Base-by-base conservation (phyloP, 1,284 basidiomycete genomes). In the Tranzscheliella williamsii region DNA sequence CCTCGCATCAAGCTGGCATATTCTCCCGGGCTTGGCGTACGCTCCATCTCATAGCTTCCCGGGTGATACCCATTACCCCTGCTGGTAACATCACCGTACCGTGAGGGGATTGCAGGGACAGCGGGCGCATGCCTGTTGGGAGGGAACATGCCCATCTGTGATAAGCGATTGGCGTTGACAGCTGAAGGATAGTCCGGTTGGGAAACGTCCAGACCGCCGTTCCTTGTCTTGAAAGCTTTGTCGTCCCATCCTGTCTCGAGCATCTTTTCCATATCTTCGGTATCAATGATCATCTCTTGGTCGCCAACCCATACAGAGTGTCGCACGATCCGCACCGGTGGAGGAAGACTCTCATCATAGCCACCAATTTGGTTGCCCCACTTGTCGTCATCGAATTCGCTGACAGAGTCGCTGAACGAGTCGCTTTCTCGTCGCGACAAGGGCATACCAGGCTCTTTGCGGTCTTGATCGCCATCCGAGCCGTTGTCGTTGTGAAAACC, bases 321-420 rank as follows among this genome's bases (percentile, higher is more conserved):
- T 2, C 70, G 42, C 5, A 72, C 56, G 35, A 70, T 64, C 29
- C 55, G 63, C 4, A 68, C 57, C n/a, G 71, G 70, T 4, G 71
- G 71, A 17, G 71, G 70, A 12, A 64, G 33, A 16, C 52, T 37
- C 44, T 68, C 67, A 31, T 76, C 72, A 35, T 78, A 78, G 9
- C 54, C 69, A 17, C 81, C 80, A 36, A 82, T 79, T 51, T 81
- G 80, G n/a, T 71, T 76, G 38, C 81, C 91, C 92, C 92, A 97
- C 34, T 89, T 85, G 76, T 98, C 94, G 32, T 94, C 92, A 38
- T 96, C 91, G 78, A 48, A 71, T 73, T 61, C 69, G n/a, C 44
- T 41, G 17, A 58, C 33, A 15, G 48, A 36, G 33, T 64, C 63
- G 27, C 56, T 53, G 34, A 54, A 61, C 4, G 57, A 53, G 33